A percentile compares a stretch with the other conserved stretches of the same genome.
Evolutionary conservation across 768 basidiomycete genomes (phyloP).

Genomic region (Hygrophoropsis aurantiaca): DNA sequence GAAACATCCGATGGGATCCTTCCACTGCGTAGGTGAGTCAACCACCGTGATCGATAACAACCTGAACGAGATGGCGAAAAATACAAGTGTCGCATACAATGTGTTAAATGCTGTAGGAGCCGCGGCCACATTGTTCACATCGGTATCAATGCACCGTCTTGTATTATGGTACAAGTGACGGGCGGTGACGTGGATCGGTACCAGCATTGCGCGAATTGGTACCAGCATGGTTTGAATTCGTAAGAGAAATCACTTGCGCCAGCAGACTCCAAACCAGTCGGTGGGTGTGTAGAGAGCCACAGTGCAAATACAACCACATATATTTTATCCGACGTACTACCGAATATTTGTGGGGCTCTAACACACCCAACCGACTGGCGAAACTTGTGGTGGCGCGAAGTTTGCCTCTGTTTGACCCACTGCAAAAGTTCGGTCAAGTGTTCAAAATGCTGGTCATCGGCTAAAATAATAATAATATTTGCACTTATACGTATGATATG

Average conservation of each 20-base stretch:
- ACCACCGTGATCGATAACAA: conserved; percentile 12
- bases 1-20: conserved; percentile 12
- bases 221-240: too few species aligned
- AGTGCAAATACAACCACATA: too few species aligned
- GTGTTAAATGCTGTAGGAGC: conserved; percentile 18
- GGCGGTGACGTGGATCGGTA: too few species aligned
- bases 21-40: conserved; percentile 5
- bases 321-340: too few species aligned
- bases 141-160: conserved; percentile 21
- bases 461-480: too few species aligned
- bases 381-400: conserved; percentile 4
- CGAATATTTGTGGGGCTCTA: not conserved
- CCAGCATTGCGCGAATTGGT: too few species aligned
- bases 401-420: conserved; percentile 4
- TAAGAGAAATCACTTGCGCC: too few species aligned
- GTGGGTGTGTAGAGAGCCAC: too few species aligned
- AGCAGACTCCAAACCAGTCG: too few species aligned
- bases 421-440: not conserved
- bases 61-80: conserved; percentile 30
- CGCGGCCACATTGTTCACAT: conserved; percentile 11
- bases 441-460: not conserved
- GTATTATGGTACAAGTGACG: too few species aligned
- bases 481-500: too few species aligned
- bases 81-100: conserved; percentile 30
- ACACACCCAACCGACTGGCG: conserved; percentile 2